Base-by-base conservation (phyloP, 2,329 filamentous ascomycete species). In the Penicillium verrucosum region DNA sequence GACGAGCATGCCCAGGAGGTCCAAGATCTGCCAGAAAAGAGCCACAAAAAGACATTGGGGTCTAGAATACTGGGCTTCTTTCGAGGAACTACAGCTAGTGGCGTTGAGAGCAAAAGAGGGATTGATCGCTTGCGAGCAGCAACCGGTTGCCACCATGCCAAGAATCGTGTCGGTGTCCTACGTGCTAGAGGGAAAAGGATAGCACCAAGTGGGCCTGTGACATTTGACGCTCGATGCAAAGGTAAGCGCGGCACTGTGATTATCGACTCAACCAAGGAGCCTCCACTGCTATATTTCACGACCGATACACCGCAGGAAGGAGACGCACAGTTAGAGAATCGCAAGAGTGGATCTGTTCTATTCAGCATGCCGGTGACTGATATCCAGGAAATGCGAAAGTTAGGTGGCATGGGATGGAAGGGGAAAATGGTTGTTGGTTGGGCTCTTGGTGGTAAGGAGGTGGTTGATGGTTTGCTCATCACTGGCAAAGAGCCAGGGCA, bases 381-480 rank as follows among this genome's bases (percentile, higher is more conserved):
- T 25, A 87, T 94, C 48, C 76, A 72, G 49, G 88, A 92, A 69
- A 70, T 94, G 55, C 88, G 85, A 70, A 94, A 95, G 73, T 76
- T 92, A 5, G 90, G 90, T 3, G 90, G 90, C 0, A 80, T 92
- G 51, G 89, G 90, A 0, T 94, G 89, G 90, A 94, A 94, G 74
- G 85, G 85, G 1, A 93, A 91, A 76, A 75, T 94, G 40, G 81
- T 93, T 1, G 88, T 94, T 1, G 89, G 89, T 0, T 94, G 90
- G 90, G 86, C 88, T 0, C 81, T 90, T 65, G 62, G 62, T n/a
- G 82, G 85, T 0, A 80, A 85, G 40, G 86, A 92, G 70, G 84
- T 94, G 34, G 85, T 87, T 1, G 90, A 94, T 74, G 89, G 89
- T 0, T 66, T 94, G 62, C 80, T 89, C 63, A 84, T 93, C 62